Conservation (phyloP, 441 rosid species). For the Syzygium malaccense region DNA sequence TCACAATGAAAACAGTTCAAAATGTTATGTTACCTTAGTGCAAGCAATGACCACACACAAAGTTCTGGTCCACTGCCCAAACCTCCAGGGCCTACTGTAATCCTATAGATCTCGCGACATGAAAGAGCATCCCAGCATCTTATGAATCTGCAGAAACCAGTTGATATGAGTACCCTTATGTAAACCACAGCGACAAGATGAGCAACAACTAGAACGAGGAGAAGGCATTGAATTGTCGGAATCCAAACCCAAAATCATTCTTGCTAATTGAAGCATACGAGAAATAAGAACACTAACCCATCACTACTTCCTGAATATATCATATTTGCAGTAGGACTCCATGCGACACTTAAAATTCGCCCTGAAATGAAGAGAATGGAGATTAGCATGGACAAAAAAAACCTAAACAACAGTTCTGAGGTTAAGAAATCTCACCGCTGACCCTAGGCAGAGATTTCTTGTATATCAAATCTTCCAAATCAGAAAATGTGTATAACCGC, state of each 20-base stretch:
- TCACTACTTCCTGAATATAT: conserved; percentile 87
- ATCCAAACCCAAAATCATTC: not conserved
- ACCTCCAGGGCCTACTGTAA: conserved; percentile 87
- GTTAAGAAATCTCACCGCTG: conserved; percentile 72
- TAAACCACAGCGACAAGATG: not conserved
- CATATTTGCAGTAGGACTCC: conserved; percentile 57
- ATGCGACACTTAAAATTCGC: conserved; percentile 71
- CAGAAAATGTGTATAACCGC: conserved; percentile 51
- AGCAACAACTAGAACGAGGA: not conserved
- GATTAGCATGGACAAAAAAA: conserved; percentile 11
- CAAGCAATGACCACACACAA: conserved; percentile 87
- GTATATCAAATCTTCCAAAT: conserved; percentile 46
- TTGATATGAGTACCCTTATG: not conserved
- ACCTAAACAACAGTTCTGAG: conserved; percentile 3
- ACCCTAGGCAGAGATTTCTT: conserved; percentile 81
- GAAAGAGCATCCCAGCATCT: conserved; percentile 88
- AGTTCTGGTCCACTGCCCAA: conserved; percentile 61
- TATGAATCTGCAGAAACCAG: conserved; percentile 48
- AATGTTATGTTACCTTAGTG: conserved; percentile 47
- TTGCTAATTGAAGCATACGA: not conserved
- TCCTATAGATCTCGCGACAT: conserved; percentile 72
- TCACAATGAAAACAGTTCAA: not conserved
- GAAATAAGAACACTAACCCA: conserved; percentile 51
- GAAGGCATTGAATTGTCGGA: not conserved
- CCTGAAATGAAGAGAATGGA: conserved; percentile 32